Base-by-base conservation (phyloP, 2,329 filamentous ascomycete genomes). In the Xylariaceae sp. region DNA sequence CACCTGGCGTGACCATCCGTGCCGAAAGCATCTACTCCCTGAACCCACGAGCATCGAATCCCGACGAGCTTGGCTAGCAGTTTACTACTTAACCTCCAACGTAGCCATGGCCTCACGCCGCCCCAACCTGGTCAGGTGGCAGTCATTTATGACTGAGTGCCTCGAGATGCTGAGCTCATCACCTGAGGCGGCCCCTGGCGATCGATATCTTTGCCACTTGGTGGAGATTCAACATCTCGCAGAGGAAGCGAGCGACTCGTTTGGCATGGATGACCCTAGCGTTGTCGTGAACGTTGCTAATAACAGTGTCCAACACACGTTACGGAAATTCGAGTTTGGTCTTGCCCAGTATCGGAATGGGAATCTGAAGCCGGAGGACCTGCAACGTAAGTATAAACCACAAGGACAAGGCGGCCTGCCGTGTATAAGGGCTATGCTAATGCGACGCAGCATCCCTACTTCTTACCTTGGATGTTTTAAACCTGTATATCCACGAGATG, bases 401-500 rank as follows among this genome's bases (percentile, higher is more conserved):
- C 8, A 6, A 6, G 8, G 2, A 59, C 58, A 41, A 41, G 23
- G 23, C 23, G 23, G 23, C 23, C 4, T 30, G 23, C 23, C 23
- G 23, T 64, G 23, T 11, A 39, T 71, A 44, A 69, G n/a, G 34
- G 11, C 8, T 35, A 58, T 15, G 41, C 55, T 61, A 54, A 61
- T 56, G 7, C 10, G 6, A 9, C 47, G 59, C 69, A 86, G 86
- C 82, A n/a, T 79, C 83, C 0, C 76, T 91, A 51, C 75, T 77
- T 15, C 80, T 91, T 64, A 82, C 82, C 61, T 85, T 89, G 64
- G 78, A 86, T 63, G 81, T 88, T 1, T 71, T 90, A 41, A 87
- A 80, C 62, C 76, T 92, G 2, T 91, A 89, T 69, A 86, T 92
- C 76, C 87, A 92, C 70, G 89, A 92, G 72, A 83, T 89, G 56